Evolutionary conservation across 768 basidiomycete species (phyloP).

Genomic region (Tephrocybe sp.): DNA sequence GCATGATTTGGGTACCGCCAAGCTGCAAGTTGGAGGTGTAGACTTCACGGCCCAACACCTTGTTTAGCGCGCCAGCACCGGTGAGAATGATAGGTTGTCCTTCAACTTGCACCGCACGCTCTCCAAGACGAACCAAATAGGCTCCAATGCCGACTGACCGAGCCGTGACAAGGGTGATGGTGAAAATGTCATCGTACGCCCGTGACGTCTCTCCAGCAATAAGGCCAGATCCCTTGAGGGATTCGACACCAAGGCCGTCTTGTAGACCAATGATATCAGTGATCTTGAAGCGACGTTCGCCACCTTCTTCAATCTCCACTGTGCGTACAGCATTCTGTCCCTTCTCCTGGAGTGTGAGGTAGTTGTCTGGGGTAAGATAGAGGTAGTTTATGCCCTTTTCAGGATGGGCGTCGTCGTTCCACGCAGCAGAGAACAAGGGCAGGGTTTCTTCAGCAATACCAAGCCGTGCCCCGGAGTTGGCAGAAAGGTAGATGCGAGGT

Average conservation of each 20-base stretch:
- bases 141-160: slow-evolving; percentile 99
- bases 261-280: slow-evolving; percentile 97
- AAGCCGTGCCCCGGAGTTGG: slow-evolving; percentile 97
- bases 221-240: slow-evolving; percentile 91
- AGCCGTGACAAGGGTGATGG: slow-evolving; percentile 97
- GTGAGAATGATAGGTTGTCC: slow-evolving; percentile 99
- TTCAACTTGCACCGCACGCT: slow-evolving; percentile 97
- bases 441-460: slow-evolving; percentile 93
- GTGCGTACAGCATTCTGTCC: slow-evolving; percentile 75
- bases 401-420: slow-evolving; percentile 77
- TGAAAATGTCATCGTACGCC: slow-evolving; percentile 99
- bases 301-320: slow-evolving; percentile 79
- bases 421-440: slow-evolving; percentile 85
- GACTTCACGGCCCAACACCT: slow-evolving; percentile 97
- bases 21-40: slow-evolving; percentile 98
- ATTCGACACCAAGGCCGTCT: slow-evolving; percentile 96
- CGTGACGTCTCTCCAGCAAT: slow-evolving; percentile 98
- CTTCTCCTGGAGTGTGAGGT: slow-evolving; percentile 85
- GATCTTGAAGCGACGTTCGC: slow-evolving; percentile 89
- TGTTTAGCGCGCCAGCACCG: slow-evolving; percentile 95
- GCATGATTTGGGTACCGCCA: slow-evolving; percentile 99
- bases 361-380: slow-evolving; percentile 91
- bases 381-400: slow-evolving; percentile 97
- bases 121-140: slow-evolving; percentile 95
- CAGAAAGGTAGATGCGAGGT: slow-evolving; percentile 96